Percentiles rank a stretch among this genome's conserved stretches.
Conservation (phyloP, 1,139 yeast species). For the Debaryomycetaceae sp. region DNA sequence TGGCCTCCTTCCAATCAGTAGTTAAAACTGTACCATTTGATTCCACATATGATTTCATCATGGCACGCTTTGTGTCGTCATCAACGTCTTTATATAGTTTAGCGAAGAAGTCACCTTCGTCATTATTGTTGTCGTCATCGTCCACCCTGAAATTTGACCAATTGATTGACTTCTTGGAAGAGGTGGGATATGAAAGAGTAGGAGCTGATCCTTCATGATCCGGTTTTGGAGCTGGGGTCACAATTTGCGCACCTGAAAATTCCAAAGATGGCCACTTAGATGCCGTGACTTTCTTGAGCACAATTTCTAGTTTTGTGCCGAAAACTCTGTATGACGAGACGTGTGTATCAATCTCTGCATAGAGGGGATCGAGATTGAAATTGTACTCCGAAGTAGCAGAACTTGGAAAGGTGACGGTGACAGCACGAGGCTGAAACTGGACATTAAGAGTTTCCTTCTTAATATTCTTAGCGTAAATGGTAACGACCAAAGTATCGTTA, state of each 20-base stretch:
- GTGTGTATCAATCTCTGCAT: constrained; percentile 45
- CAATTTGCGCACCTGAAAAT: constrained; percentile 12
- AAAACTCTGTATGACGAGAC: constrained; percentile 51
- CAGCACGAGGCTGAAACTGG: constrained; percentile 27
- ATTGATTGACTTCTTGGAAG: constrained; percentile 57
- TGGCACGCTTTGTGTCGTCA: constrained; percentile 85
- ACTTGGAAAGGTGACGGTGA: constrained; percentile 45
- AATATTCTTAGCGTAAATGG: constrained; percentile 68
- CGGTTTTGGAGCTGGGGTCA: constrained; percentile 4
- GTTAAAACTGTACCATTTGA: constrained; percentile 92
- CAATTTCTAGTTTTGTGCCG: constrained; percentile 73
- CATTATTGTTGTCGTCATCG: constrained; percentile 46
- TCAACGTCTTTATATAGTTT: constrained; percentile 75
- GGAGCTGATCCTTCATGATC: constrained; percentile 8
- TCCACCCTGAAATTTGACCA: constrained; percentile 69
- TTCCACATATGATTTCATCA: constrained; percentile 95
- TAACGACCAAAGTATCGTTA: constrained; percentile 51
- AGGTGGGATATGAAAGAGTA: constrained; percentile 49
- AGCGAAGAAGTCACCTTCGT: constrained; percentile 66
- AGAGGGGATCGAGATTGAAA: constrained; percentile 50
- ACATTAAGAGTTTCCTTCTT: constrained; percentile 39
- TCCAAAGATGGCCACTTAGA: constrained; percentile 48
- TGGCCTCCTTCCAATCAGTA: constrained; percentile 93
- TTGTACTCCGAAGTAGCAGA: constrained; percentile 44
- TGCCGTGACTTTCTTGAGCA: constrained; percentile 33